These are phyloP conservation scores for Phaeosphaeria sp. DNA, from an alignment of 2,329 filamentous ascomycete species.

Conservation along the genomic window DNA sequence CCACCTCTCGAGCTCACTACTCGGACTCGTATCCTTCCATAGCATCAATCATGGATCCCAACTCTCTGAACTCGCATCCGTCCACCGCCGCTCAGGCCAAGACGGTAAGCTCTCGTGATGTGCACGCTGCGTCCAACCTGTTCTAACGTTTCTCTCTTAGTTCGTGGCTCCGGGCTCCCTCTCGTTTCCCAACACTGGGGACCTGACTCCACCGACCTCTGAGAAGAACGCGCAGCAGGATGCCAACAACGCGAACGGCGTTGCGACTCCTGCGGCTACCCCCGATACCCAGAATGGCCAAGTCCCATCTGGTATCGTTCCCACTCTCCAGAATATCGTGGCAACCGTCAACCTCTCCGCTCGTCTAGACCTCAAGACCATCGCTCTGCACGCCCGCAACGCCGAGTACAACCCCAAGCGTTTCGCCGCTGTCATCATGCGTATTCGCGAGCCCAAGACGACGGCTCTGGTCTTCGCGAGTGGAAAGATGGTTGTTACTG, in stretches of 20 bases:
- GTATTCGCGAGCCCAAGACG: constrained; percentile 98
- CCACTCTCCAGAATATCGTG: constrained; percentile 76
- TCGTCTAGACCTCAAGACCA: constrained; percentile 97
- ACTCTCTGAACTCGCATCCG: constrained; percentile 85
- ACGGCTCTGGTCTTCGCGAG: constrained; percentile 97
- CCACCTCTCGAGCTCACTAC: constrained; percentile 34
- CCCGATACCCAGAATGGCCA: constrained; percentile 74
- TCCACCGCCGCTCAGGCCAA: constrained; percentile 91
- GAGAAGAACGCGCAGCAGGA: constrained; percentile 69
- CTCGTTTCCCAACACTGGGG: constrained; percentile 83
- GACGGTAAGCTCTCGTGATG: constrained; percentile 58
- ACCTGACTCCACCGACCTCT: constrained; percentile 80
- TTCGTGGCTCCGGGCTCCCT: constrained; percentile 89
- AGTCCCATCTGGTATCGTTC: constrained; percentile 71
- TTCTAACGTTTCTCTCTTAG: constrained; percentile 35
- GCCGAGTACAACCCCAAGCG: constrained; percentile 99
- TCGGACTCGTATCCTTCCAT: constrained; percentile 37
- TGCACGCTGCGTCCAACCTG: constrained; percentile 12
- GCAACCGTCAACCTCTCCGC: constrained; percentile 99
- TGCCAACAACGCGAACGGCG: constrained; percentile 66
- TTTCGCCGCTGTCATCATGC: constrained; percentile 99
- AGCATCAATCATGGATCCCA: constrained; percentile 72
- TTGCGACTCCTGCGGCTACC: constrained; percentile 89
- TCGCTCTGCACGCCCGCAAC: constrained; percentile 96
- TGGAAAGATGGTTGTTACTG: constrained; percentile 99